Conservation (phyloP, 192 early-diverging fungal species). For the Spizellomyces punctatus region DNA sequence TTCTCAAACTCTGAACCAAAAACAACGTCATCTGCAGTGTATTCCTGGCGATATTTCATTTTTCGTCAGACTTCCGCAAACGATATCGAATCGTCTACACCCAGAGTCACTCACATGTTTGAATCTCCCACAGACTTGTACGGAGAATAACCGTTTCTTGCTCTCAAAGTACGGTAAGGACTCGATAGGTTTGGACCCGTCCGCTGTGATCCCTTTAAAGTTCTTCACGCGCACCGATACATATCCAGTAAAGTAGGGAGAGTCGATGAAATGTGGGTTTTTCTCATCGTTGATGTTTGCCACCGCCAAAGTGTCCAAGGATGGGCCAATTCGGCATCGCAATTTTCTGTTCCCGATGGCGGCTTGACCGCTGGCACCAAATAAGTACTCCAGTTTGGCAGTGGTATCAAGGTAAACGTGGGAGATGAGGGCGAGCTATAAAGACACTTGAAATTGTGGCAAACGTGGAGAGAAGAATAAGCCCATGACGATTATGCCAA, state of each 20-base stretch:
- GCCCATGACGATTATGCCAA: too few relatives aligned
- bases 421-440: too few relatives aligned
- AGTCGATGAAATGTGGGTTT: conserved; percentile 65
- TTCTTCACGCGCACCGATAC: conserved; percentile 70
- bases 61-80: background rate
- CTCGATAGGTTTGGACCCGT: conserved; percentile 31
- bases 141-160: conserved; percentile 63
- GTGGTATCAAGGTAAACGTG: too few relatives aligned
- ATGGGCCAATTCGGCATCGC: conserved; percentile 50
- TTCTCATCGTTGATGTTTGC: conserved; percentile 65
- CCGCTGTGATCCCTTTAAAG: conserved; percentile 60
- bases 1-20: conserved; percentile 79
- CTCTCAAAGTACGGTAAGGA: conserved; percentile 61
- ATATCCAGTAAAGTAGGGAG: conserved; percentile 63
- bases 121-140: conserved; percentile 76
- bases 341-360: conserved; percentile 40
- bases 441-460: too few relatives aligned
- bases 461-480: too few relatives aligned
- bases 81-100: background rate
- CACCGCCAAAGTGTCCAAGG: conserved; percentile 39
- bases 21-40: conserved; percentile 66
- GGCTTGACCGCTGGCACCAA: conserved; percentile 36
- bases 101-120: conserved; percentile 50
- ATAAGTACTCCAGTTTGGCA: conserved; percentile 45
- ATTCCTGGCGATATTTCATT: conserved; percentile 32